Evolutionary conservation across 495 filamentous ascomycete species (phyloP).

Genomic region (Penicillium arizonense): DNA sequence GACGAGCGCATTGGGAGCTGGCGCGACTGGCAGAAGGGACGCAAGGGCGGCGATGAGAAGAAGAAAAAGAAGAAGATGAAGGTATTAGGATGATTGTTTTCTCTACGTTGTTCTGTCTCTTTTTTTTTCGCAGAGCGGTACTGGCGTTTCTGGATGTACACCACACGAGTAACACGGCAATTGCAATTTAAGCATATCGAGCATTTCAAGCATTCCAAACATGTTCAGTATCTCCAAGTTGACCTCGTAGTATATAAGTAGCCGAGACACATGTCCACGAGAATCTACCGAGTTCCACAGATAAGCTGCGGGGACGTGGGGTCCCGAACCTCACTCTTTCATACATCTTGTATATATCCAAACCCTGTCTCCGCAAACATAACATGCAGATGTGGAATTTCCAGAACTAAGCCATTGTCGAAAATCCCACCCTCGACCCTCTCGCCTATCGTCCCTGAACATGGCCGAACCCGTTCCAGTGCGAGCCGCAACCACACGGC

Average conservation of each 20-base stretch:
- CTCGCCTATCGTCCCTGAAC: slow-evolving; percentile 4
- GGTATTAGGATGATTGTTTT: slow-evolving; percentile 54
- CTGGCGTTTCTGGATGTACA: slow-evolving; percentile 3
- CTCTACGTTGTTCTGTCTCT: neutral
- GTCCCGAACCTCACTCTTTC: neutral
- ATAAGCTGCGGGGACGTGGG: slow-evolving; percentile 17
- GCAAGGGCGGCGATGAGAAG: slow-evolving; percentile 50
- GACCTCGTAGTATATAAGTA: neutral
- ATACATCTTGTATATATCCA: neutral
- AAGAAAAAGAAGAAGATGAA: slow-evolving; percentile 96
- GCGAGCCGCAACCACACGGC: neutral
- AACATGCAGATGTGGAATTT: neutral
- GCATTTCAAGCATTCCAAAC: neutral
- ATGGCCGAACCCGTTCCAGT: slow-evolving; percentile 9
- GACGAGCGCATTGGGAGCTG: slow-evolving; percentile 92
- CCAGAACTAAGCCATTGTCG: slow-evolving; percentile 24
- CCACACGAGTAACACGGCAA: neutral
- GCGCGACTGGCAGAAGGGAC: slow-evolving; percentile 83
- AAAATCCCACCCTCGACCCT: slow-evolving; percentile 20
- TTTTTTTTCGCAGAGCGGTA: neutral
- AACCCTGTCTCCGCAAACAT: no score
- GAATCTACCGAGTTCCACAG: slow-evolving; percentile 16
- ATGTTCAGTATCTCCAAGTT: neutral
- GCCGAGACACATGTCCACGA: slow-evolving; percentile 3
- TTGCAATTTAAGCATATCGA: neutral